Conservation (phyloP, 2,329 filamentous ascomycete genomes). For the Botrytis fabae region DNA sequence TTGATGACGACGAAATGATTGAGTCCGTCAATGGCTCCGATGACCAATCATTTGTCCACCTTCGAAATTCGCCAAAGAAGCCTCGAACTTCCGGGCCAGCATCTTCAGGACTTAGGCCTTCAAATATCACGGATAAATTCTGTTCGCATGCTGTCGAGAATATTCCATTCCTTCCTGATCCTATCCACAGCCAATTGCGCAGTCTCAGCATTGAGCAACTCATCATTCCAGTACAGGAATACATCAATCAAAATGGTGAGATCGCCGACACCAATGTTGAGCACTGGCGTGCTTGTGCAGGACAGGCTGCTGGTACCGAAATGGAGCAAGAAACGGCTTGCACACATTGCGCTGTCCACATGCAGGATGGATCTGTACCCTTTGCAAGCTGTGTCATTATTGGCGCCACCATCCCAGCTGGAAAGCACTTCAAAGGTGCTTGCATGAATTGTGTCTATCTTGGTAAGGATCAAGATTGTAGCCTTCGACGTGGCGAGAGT, state of each 20-base stretch:
- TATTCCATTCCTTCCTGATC: slow-evolving; percentile 9
- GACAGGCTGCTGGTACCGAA: slow-evolving; percentile 6
- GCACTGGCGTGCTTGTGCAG: slow-evolving; percentile 16
- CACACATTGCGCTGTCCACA: not conserved
- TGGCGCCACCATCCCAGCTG: not conserved
- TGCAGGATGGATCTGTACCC: not conserved
- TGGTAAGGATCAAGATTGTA: slow-evolving; percentile 12
- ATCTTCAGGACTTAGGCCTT: not conserved
- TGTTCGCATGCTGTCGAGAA: slow-evolving; percentile 1
- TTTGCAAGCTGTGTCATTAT: slow-evolving; percentile 10
- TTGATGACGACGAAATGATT: not conserved
- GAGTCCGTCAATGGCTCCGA: not conserved
- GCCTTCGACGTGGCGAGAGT: not conserved
- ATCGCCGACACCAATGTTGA: not conserved
- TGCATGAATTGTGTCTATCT: slow-evolving; percentile 16
- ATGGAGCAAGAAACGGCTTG: not conserved
- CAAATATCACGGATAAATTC: slow-evolving; percentile 7
- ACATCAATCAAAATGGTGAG: not conserved
- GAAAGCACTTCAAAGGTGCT: not conserved
- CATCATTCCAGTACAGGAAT: not conserved
- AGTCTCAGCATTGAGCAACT: not conserved
- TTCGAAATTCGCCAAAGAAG: slow-evolving; percentile 8
- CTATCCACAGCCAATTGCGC: not conserved
- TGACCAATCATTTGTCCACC: too few species aligned
- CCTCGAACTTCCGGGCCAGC: not conserved